phyloP scores from a whole-genome alignment of 1,139 yeast genomes.

The Pichia terricola region DNA sequence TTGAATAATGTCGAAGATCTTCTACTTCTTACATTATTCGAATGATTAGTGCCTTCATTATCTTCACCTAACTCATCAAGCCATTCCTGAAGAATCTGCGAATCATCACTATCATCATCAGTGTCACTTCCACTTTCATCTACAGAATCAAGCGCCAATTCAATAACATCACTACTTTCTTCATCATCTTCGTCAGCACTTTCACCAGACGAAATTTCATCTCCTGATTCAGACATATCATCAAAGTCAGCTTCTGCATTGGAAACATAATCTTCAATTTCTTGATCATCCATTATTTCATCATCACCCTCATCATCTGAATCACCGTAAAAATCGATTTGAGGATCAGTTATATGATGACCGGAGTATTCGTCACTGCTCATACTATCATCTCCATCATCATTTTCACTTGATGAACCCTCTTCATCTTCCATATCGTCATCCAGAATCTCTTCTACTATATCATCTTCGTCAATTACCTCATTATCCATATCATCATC shows the following conservation, averaged over 20 bases:
- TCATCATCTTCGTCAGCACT: constrained; percentile 51
- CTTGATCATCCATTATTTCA: constrained; percentile 20
- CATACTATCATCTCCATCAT: constrained; percentile 3
- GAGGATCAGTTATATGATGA: constrained; percentile 3
- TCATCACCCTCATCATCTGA: constrained; percentile 4
- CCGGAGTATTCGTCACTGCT: background rate
- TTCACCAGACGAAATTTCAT: constrained; percentile 27
- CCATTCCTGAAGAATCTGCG: constrained; percentile 16
- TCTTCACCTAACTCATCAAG: constrained; percentile 16
- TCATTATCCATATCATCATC: constrained; percentile 1
- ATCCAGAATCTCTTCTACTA: constrained; percentile 21
- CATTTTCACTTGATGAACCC: constrained; percentile 12
- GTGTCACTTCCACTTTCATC: constrained; percentile 3
- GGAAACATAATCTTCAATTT: constrained; percentile 7
- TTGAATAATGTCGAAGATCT: constrained; percentile 1
- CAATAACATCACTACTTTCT: constrained; percentile 36
- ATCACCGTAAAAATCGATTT: constrained; percentile 8
- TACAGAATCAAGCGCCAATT: constrained; percentile 24
- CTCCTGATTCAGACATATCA: constrained; percentile 12
- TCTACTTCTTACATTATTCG: constrained; percentile 17
- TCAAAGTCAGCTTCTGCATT: constrained; percentile 7
- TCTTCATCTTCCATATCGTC: constrained; percentile 52
- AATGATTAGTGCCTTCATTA: constrained; percentile 4
- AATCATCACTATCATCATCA: constrained; percentile 13
- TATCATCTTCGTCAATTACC: constrained; percentile 32